A percentile compares a stretch with the other conserved stretches of the same genome.
Conservation (phyloP, 2,329 filamentous ascomycete species). For the Arthrobotrys megalospora region DNA sequence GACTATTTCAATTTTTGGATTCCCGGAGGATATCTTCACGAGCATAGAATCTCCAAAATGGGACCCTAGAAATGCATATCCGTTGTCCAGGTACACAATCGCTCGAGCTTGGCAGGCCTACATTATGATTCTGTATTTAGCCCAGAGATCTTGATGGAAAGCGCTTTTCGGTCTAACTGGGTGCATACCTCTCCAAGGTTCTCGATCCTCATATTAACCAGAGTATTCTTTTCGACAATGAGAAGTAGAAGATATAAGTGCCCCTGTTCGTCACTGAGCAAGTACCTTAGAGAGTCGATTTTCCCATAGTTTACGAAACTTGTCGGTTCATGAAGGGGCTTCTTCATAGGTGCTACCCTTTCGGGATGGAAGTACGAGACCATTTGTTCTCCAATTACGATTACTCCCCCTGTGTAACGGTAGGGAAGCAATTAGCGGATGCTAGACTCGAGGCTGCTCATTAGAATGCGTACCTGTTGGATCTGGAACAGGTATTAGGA, state of each 20-base stretch:
- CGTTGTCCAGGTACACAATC: slow-evolving; percentile 81
- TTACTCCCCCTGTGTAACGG: slow-evolving; percentile 73
- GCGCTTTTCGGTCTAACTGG: neutral
- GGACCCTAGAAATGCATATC: slow-evolving; percentile 87
- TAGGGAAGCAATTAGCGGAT: neutral
- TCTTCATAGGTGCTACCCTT: slow-evolving; percentile 75
- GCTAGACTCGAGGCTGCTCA: neutral
- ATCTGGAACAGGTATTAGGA: slow-evolving; percentile 76
- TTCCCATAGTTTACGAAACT: slow-evolving; percentile 94
- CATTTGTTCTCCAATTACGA: slow-evolving; percentile 84
- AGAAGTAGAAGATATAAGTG: slow-evolving; percentile 87
- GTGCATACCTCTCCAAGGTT: slow-evolving; percentile 72
- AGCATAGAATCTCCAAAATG: slow-evolving; percentile 94
- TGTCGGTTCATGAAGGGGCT: slow-evolving; percentile 79
- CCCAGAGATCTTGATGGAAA: neutral
- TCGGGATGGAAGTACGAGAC: slow-evolving; percentile 78
- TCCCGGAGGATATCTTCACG: slow-evolving; percentile 75
- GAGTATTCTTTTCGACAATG: slow-evolving; percentile 75
- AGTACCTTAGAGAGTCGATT: slow-evolving; percentile 83
- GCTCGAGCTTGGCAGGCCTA: slow-evolving; percentile 50
- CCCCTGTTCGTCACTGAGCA: slow-evolving; percentile 94
- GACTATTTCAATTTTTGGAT: slow-evolving; percentile 74
- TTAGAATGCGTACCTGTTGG: slow-evolving; percentile 47
- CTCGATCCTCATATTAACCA: slow-evolving; percentile 80
- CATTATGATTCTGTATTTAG: neutral